Evolutionary conservation across 2,329 filamentous ascomycete species (phyloP), one percentile per base, ranked within the genome.

Genomic region (Colletotrichum viniferum): DNA sequence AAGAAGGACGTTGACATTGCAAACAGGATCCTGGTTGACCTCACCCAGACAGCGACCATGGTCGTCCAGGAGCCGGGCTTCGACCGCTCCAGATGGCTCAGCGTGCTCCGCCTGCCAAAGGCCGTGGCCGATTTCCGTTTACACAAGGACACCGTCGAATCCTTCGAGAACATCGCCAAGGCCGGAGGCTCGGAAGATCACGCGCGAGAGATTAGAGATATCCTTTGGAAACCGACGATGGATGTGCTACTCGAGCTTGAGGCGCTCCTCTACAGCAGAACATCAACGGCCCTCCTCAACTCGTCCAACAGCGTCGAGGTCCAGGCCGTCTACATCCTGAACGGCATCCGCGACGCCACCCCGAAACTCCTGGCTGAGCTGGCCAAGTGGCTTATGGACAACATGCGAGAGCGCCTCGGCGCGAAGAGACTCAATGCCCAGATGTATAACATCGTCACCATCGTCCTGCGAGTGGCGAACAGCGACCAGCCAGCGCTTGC

Each of bases 181-280:
- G 12, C 58, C 13, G 24, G 24, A 1, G 38, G n/a, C 12, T n/a
- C 56, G 2, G 64, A 56, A 13, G 65, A 58, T 7, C 28, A 13
- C 12, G 5, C 21, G 58, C 13, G 24, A 24, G 13, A 38, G 21
- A 69, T 63, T 7, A 28, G 56, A 18, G 72, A 78, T 2, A 56
- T 65, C 1, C 77, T 85, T 3, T 84, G 82, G 83, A 79, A 81
- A 30, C 82, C 83, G 5, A 84, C 81, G 1, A 78, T 83, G 1
- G 72, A 77, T 4, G 72, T 79, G 8, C 75, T 85, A 1, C 60
- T 84, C 7, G 67, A 80, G 10, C 68, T 74, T 1, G 82, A 82
- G 38, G 77, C 72, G 2, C 77, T 58, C 5, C 32, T 68, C 2
- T 9, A 58, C 28, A 43, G 28, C 12, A 32, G 14, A 8, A 18